These are phyloP conservation scores for Dipodascopsis uninucleata DNA, from an alignment of 805 yeast species.

Conservation along the genomic window DNA sequence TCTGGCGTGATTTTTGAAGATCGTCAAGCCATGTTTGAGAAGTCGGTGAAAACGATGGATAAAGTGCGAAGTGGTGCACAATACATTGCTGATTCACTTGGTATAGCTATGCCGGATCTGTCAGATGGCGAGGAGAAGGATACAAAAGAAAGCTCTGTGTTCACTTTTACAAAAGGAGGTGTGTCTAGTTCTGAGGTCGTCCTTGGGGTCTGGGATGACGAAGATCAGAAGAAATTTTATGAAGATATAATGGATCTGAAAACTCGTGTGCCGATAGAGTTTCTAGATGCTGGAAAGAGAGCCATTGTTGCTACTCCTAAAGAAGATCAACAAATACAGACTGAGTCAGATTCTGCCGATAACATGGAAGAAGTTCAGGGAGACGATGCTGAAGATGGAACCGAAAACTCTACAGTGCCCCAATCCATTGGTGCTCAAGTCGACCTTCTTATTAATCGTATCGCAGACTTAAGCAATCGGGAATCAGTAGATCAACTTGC, in stretches of 20 bases:
- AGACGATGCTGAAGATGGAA: conserved; percentile 42
- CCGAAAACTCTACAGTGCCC: conserved; percentile 37
- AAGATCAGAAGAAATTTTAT: conserved; percentile 65
- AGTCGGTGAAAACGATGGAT: conserved; percentile 39
- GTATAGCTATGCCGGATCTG: conserved; percentile 40
- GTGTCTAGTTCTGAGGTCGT: conserved; percentile 31
- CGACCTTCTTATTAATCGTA: conserved; percentile 20
- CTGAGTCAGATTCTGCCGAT: conserved; percentile 15
- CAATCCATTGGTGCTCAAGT: conserved; percentile 28
- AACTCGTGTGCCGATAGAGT: conserved; percentile 56
- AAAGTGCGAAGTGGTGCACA: conserved; percentile 45
- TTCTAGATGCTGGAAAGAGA: conserved; percentile 44
- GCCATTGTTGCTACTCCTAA: background rate
- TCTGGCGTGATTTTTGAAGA: conserved; percentile 59
- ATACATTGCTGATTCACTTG: conserved; percentile 44
- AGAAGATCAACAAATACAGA: conserved; percentile 33
- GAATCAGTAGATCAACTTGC: conserved; percentile 36
- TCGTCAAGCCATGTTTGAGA: conserved; percentile 28
- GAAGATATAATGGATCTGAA: conserved; percentile 63
- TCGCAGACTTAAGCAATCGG: conserved; percentile 19
- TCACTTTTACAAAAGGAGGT: conserved; percentile 24
- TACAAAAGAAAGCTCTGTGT: conserved; percentile 22
- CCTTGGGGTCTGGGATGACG: conserved; percentile 58
- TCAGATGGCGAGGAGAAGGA: conserved; percentile 33
- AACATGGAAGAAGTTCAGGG: conserved; percentile 5